Conservation (phyloP, 305 asterid genomes). For the Fraxinus greggii region DNA sequence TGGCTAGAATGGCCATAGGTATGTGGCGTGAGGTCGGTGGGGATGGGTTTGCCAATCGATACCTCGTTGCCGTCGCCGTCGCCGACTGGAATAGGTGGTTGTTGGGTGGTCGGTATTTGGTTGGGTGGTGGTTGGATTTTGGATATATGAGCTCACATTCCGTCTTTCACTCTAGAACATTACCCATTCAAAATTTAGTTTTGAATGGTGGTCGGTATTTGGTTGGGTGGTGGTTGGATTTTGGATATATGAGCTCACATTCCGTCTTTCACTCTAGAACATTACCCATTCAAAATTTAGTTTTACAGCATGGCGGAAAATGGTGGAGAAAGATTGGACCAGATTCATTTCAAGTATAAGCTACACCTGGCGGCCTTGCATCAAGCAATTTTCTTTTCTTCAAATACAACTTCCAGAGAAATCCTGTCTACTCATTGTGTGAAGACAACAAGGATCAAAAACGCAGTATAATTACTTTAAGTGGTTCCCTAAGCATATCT, state of each 20-base stretch:
- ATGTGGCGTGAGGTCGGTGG: no score
- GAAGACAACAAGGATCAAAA: background rate
- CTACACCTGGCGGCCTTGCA: background rate
- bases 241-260: background rate
- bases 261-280: background rate
- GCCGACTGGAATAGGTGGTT: no score
- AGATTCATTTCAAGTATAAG: background rate
- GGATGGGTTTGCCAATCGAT: no score
- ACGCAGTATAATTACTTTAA: background rate
- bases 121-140: no score
- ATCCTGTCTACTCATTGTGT: background rate
- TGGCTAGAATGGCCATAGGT: no score
- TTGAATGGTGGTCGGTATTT: no score
- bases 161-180: no score
- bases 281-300: background rate
- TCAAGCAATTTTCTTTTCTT: background rate
- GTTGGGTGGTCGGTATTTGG: no score
- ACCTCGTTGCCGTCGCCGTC: no score
- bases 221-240: no score
- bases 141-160: no score
- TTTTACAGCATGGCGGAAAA: background rate
- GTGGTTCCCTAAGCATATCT: background rate
- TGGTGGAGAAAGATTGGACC: background rate
- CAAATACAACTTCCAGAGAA: background rate
- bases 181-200: no score